These are phyloP conservation scores for Termitomyces sp. DNA, from an alignment of 768 basidiomycete species.

Conservation along the genomic window DNA sequence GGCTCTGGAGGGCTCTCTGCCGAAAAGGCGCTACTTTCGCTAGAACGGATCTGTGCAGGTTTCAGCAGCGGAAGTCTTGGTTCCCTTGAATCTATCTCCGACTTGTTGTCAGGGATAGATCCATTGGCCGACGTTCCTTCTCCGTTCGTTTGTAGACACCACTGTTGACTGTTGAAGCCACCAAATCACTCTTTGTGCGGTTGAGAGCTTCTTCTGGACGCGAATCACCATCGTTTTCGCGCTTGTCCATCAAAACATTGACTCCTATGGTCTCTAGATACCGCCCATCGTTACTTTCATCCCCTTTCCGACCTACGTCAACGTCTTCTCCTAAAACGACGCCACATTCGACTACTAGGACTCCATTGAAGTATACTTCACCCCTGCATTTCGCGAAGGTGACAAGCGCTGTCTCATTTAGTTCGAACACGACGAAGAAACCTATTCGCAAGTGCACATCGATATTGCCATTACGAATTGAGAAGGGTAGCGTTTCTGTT, in stretches of 20 bases:
- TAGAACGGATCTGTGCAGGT: constrained; percentile 20
- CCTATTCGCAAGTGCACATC: constrained; percentile 1
- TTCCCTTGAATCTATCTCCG: constrained; percentile 23
- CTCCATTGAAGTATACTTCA: background rate
- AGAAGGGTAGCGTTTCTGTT: background rate
- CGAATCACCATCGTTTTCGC: constrained; percentile 1
- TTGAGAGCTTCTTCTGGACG: background rate
- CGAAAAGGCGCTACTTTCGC: constrained; percentile 13
- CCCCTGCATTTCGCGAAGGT: background rate
- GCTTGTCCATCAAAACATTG: constrained; percentile 4
- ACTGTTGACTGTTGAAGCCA: background rate
- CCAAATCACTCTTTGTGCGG: background rate
- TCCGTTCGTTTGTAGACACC: background rate
- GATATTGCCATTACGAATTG: constrained; percentile 9
- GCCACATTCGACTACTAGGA: background rate
- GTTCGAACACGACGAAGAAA: constrained; percentile 6
- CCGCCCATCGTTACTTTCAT: background rate
- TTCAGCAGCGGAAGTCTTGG: constrained; percentile 33
- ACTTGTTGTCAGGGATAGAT: background rate
- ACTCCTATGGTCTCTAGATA: constrained; percentile 3
- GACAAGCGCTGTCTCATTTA: background rate
- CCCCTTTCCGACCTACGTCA: constrained; percentile 1
- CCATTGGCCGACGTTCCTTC: background rate
- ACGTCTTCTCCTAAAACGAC: background rate
- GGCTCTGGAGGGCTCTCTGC: constrained; percentile 9